phyloP scores from a whole-genome alignment of 495 filamentous ascomycete genomes.

The Xylaria intraflava region DNA sequence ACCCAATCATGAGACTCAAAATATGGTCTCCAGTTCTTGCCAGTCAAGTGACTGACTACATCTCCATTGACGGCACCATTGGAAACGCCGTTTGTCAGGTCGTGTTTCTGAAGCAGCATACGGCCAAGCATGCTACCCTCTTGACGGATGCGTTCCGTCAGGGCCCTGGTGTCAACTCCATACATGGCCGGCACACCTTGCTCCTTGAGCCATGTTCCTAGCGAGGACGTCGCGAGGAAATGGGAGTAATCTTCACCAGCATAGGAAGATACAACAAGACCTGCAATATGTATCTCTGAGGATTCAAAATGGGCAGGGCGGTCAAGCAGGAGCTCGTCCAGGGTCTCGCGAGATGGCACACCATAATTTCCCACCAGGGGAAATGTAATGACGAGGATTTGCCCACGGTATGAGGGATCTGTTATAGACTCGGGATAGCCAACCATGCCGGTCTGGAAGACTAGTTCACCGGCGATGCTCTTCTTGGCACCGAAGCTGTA shows the following conservation, averaged over 20 bases:
- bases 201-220: constrained; percentile 93
- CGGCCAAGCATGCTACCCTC: constrained; percentile 95
- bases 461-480: constrained; percentile 89
- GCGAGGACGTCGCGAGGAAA: constrained; percentile 78
- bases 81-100: constrained; percentile 40
- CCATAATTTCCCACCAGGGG: constrained; percentile 92
- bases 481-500: constrained; percentile 92
- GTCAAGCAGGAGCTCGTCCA: constrained; percentile 73
- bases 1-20: constrained; percentile 82
- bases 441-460: constrained; percentile 99
- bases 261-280: constrained; percentile 83
- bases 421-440: constrained; percentile 95
- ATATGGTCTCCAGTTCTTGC: constrained; percentile 51
- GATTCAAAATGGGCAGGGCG: constrained; percentile 90
- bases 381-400: constrained; percentile 88
- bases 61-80: constrained; percentile 28
- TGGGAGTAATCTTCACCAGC: constrained; percentile 92
- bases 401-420: constrained; percentile 86
- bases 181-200: constrained; percentile 94
- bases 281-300: constrained; percentile 83
- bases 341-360: constrained; percentile 75
- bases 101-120: constrained; percentile 66
- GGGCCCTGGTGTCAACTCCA: constrained; percentile 85
- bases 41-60: constrained; percentile 14
- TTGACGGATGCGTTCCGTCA: constrained; percentile 89